Percentiles rank a stretch among this genome's conserved stretches.
Evolutionary conservation across 83 land plant genomes (phyloP).

Genomic region (Larix sibirica): DNA sequence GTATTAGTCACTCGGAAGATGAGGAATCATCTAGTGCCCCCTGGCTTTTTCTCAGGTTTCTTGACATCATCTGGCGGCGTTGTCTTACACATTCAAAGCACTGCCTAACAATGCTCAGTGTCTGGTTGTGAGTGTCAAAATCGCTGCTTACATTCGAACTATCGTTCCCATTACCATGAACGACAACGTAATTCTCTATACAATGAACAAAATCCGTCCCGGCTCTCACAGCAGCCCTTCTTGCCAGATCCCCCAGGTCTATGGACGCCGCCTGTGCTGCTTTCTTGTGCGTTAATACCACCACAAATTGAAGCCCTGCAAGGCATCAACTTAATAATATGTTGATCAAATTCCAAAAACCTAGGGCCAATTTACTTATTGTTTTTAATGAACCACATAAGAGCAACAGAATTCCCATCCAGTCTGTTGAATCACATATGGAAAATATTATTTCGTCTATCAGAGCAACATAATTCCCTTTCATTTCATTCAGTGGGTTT

Average conservation of each 20-base stretch:
- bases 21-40: too few species aligned
- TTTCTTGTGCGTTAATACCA: slow-evolving; percentile 14
- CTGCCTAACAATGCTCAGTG: slow-evolving; percentile 9
- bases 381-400: not conserved
- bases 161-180: not conserved
- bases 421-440: too few species aligned
- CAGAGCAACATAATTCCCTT: not conserved
- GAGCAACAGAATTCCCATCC: not conserved
- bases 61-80: not conserved
- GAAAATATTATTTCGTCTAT: too few species aligned
- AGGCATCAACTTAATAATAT: not conserved
- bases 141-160: not conserved
- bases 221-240: not conserved
- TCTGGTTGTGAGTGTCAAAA: not conserved
- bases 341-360: too few species aligned
- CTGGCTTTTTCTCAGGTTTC: too few species aligned
- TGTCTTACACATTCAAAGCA: slow-evolving; percentile 6
- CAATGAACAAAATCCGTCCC: slow-evolving; percentile 11
- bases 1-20: too few species aligned
- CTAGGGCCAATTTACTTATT: not conserved
- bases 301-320: slow-evolving; percentile 16
- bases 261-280: not conserved
- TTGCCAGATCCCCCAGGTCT: not conserved
- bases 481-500: not conserved
- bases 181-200: slow-evolving; percentile 1